Percentiles rank a stretch among this genome's conserved stretches.
Conservation (phyloP, 202 grass and related monocot species). For the Panicum hallii region DNA sequence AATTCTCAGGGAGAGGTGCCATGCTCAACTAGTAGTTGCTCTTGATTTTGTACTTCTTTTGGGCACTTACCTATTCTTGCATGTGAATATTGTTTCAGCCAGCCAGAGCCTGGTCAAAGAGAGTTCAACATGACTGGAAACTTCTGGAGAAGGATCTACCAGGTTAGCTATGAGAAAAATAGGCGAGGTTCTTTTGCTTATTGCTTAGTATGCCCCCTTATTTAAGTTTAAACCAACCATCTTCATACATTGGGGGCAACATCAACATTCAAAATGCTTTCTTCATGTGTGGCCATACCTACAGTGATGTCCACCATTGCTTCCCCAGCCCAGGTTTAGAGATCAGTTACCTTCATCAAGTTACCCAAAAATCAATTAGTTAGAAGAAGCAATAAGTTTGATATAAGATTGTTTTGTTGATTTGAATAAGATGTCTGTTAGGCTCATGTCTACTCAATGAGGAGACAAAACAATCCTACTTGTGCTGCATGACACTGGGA, state of each 20-base stretch:
- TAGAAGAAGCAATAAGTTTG: background rate
- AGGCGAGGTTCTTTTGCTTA: background rate
- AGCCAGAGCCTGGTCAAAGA: constrained; percentile 65
- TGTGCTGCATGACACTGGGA: background rate
- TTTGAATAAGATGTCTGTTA: background rate
- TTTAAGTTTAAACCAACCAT: constrained; percentile 11
- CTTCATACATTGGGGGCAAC: background rate
- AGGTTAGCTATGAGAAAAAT: constrained; percentile 47
- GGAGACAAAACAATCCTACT: background rate
- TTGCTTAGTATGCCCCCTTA: background rate
- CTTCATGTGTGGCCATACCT: background rate
- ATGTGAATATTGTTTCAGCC: constrained; percentile 44
- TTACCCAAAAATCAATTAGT: background rate
- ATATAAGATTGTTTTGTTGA: background rate
- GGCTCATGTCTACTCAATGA: background rate
- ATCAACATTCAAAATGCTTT: constrained; percentile 7
- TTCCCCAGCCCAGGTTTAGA: background rate
- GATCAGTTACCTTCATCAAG: background rate
- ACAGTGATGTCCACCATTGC: background rate
- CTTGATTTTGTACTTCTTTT: constrained; percentile 41
- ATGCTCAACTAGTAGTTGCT: background rate
- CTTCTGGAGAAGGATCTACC: constrained; percentile 76
- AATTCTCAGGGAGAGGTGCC: constrained; percentile 43
- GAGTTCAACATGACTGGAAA: constrained; percentile 80
- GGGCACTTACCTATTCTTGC: constrained; percentile 3